Evolutionary conservation across 1,284 basidiomycete species (phyloP).

Genomic region (Moniliella sp.): DNA sequence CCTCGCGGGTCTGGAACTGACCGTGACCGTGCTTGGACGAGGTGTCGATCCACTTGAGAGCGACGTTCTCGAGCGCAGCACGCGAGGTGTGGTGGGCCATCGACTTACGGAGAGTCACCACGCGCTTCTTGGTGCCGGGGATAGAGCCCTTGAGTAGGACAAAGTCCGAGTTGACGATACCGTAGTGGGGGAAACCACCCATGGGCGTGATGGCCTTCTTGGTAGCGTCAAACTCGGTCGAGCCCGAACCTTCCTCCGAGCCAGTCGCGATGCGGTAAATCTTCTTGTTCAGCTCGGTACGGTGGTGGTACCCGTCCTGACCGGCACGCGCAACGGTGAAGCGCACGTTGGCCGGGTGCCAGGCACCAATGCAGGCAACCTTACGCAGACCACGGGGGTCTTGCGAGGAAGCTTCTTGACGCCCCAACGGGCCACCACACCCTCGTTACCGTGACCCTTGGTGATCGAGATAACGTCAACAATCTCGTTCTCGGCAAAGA

Average conservation of each 20-base stretch:
- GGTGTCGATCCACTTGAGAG: constrained; percentile 96
- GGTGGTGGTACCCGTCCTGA: constrained; percentile 96
- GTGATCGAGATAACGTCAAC: constrained; percentile 95
- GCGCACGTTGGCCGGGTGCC: constrained; percentile 98
- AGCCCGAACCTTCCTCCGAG: constrained; percentile 58
- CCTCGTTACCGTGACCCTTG: constrained; percentile 98
- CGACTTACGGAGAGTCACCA: constrained; percentile 46
- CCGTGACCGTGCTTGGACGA: constrained; percentile 74
- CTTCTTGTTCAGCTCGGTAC: constrained; percentile 83
- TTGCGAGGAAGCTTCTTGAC: constrained; percentile 95
- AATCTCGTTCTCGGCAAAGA: constrained; percentile 93
- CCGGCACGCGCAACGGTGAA: constrained; percentile 98
- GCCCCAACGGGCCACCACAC: constrained; percentile 99
- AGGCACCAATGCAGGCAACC: constrained; percentile 88
- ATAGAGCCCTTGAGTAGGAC: constrained; percentile 56
- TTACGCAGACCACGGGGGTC: constrained; percentile 98
- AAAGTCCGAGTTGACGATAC: constrained; percentile 95
- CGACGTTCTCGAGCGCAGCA: constrained; percentile 63
- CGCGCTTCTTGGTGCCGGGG: constrained; percentile 91
- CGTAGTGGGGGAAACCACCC: constrained; percentile 98
- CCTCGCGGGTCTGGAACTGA: constrained; percentile 77
- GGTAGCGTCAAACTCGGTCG: constrained; percentile 45
- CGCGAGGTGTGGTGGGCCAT: constrained; percentile 32
- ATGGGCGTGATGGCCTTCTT: constrained; percentile 81
- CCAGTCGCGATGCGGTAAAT: constrained; percentile 73